phyloP scores from a whole-genome alignment of 2,329 filamentous ascomycete species.

The Beauveria australis region DNA sequence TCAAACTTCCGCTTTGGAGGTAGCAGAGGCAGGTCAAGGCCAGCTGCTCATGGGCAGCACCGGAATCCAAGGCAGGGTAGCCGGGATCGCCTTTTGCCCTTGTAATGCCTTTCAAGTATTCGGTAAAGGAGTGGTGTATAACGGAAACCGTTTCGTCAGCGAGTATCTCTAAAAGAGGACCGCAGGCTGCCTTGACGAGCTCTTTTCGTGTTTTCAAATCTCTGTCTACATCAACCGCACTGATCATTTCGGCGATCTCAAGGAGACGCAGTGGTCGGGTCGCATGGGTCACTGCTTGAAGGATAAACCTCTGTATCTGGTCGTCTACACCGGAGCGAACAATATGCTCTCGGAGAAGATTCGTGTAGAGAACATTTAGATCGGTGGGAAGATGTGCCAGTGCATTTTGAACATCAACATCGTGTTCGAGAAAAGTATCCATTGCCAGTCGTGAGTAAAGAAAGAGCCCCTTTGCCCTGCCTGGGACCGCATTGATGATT shows the following conservation, averaged over 20 bases:
- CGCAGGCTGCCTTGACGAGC: slow-evolving; percentile 31
- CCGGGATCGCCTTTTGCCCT: slow-evolving; percentile 1
- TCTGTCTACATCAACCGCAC: slow-evolving; percentile 11
- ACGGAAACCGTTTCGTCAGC: slow-evolving; percentile 36
- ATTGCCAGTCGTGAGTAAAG: slow-evolving; percentile 36
- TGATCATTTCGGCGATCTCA: slow-evolving; percentile 26
- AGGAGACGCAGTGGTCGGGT: slow-evolving; percentile 31
- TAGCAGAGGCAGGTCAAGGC: neutral
- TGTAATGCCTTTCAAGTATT: slow-evolving; percentile 29
- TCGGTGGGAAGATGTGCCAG: slow-evolving; percentile 24
- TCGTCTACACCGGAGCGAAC: slow-evolving; percentile 21
- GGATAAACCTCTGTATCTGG: slow-evolving; percentile 28
- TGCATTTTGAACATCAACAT: slow-evolving; percentile 18
- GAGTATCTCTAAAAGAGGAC: slow-evolving; percentile 36
- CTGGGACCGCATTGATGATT: slow-evolving; percentile 23
- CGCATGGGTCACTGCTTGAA: slow-evolving; percentile 34
- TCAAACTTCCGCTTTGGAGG: neutral
- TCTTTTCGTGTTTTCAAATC: slow-evolving; percentile 25
- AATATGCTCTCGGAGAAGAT: neutral
- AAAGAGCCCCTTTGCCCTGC: slow-evolving; percentile 33
- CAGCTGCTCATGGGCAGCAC: neutral
- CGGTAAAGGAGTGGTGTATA: slow-evolving; percentile 41
- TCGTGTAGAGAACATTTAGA: neutral
- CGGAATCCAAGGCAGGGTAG: slow-evolving; percentile 13
- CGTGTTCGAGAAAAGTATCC: slow-evolving; percentile 26